phyloP scores from a whole-genome alignment of 352 stramenopile species.

The Phytophthora palmivora region DNA sequence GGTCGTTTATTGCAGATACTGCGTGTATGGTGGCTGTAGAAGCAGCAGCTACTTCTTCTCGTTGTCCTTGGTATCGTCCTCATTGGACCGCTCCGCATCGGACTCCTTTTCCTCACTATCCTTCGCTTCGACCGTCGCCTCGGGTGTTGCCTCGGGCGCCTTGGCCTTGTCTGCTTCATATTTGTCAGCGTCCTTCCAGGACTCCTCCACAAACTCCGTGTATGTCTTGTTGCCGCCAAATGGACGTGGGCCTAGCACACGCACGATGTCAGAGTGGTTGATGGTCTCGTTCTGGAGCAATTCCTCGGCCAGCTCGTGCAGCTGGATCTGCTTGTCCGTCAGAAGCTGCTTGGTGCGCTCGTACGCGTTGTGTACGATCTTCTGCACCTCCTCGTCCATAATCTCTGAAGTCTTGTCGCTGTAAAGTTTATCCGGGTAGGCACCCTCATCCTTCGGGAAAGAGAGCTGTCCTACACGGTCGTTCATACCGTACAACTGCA shows the following conservation, averaged over 20 bases:
- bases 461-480: slow-evolving; percentile 96
- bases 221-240: slow-evolving; percentile 96
- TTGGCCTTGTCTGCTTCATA: slow-evolving; percentile 77
- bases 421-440: slow-evolving; percentile 95
- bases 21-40: slow-evolving; percentile 32
- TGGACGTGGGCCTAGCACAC: slow-evolving; percentile 94
- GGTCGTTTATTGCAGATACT: slow-evolving; percentile 29
- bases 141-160: slow-evolving; percentile 27
- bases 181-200: slow-evolving; percentile 85
- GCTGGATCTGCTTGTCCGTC: slow-evolving; percentile 92
- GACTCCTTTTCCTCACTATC: slow-evolving; percentile 22
- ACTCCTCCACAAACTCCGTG: slow-evolving; percentile 95
- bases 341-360: slow-evolving; percentile 95
- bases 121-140: slow-evolving; percentile 24
- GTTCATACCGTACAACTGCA: slow-evolving; percentile 99
- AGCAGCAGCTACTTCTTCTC: slow-evolving; percentile 37
- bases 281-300: slow-evolving; percentile 99
- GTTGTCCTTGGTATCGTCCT: slow-evolving; percentile 20
- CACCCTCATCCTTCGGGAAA: slow-evolving; percentile 94
- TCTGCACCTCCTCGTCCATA: slow-evolving; percentile 99
- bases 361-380: slow-evolving; percentile 98
- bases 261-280: slow-evolving; percentile 97
- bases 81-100: slow-evolving; percentile 13
- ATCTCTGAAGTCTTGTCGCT: slow-evolving; percentile 96
- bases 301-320: slow-evolving; percentile 95